phyloP scores from a whole-genome alignment of 2,329 filamentous ascomycete genomes.

The Exophiala bonariae region DNA sequence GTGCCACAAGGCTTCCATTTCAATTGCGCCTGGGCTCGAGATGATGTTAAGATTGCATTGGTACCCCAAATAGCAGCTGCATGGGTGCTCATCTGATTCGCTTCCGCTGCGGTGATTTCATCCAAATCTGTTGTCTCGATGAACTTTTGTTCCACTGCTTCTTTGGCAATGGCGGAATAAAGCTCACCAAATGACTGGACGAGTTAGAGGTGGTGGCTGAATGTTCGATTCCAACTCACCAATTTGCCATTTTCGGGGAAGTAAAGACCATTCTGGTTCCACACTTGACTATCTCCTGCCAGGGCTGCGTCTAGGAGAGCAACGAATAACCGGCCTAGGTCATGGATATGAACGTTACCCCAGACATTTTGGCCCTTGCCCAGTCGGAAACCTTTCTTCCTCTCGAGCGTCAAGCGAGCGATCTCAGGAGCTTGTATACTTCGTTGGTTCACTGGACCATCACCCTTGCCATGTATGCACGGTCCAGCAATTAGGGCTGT shows the following conservation, averaged over 20 bases:
- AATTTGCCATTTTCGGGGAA: conserved; percentile 30
- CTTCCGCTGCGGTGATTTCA: conserved; percentile 28
- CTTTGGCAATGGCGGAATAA: conserved; percentile 26
- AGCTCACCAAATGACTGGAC: conserved; percentile 30
- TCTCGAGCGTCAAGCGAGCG: conserved; percentile 40
- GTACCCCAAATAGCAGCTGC: conserved; percentile 33
- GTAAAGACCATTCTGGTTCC: conserved; percentile 44
- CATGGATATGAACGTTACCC: conserved; percentile 53
- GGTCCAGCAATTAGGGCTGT: conserved; percentile 52
- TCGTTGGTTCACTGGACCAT: conserved; percentile 50
- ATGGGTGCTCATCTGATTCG: conserved; percentile 27
- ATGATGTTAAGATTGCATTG: conserved; percentile 29
- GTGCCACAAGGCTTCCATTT: conserved; percentile 27
- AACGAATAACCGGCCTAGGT: conserved; percentile 48
- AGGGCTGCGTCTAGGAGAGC: conserved; percentile 48
- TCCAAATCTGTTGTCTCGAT: conserved; percentile 24
- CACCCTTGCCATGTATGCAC: conserved; percentile 53
- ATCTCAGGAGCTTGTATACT: conserved; percentile 53
- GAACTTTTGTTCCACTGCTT: conserved; percentile 25
- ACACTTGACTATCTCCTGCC: conserved; percentile 29
- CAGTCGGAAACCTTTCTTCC: conserved; percentile 47
- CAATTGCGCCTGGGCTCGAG: conserved; percentile 27
- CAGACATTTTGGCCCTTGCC: conserved; percentile 49
- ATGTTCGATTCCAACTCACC: conserved; percentile 24
- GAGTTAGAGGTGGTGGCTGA: conserved; percentile 2